These are phyloP conservation scores for Populus hybrid DNA, from an alignment of 441 rosid species.

Conservation along the genomic window DNA sequence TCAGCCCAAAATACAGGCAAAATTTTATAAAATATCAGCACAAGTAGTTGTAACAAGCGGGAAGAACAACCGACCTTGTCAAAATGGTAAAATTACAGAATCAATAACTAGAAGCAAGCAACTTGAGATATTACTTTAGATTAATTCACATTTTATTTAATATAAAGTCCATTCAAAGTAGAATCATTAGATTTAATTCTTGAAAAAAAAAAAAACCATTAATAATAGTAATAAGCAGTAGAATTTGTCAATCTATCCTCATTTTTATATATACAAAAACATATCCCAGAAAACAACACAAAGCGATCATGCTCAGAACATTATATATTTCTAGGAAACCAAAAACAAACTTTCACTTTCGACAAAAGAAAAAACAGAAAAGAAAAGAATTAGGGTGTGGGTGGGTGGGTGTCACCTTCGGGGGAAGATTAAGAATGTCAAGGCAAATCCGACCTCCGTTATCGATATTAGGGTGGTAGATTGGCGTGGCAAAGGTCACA, in stretches of 20 bases:
- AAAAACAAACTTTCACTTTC: background rate
- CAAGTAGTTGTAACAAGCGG: background rate
- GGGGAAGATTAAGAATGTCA: constrained; percentile 86
- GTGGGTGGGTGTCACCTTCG: constrained; percentile 46
- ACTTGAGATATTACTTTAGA: too few species aligned
- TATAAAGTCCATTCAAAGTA: too few species aligned
- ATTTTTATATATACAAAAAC: too few species aligned
- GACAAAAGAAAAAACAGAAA: background rate
- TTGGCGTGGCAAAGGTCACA: constrained; percentile 69
- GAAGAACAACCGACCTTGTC: background rate
- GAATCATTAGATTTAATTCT: too few species aligned
- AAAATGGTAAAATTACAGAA: background rate
- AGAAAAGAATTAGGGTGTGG: too few species aligned
- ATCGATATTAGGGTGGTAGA: constrained; percentile 83
- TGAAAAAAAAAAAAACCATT: too few species aligned
- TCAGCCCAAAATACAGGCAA: too few species aligned
- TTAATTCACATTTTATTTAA: too few species aligned
- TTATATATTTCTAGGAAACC: background rate
- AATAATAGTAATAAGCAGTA: too few species aligned
- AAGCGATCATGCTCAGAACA: background rate
- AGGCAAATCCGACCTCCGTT: constrained; percentile 87
- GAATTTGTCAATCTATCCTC: too few species aligned
- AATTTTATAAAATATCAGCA: background rate
- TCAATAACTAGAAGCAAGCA: background rate
- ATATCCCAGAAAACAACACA: background rate